Evolutionary conservation across 116 monocot species (phyloP), one percentile per base, ranked within the genome.

Genomic region (Trichopus zeylanicus): DNA sequence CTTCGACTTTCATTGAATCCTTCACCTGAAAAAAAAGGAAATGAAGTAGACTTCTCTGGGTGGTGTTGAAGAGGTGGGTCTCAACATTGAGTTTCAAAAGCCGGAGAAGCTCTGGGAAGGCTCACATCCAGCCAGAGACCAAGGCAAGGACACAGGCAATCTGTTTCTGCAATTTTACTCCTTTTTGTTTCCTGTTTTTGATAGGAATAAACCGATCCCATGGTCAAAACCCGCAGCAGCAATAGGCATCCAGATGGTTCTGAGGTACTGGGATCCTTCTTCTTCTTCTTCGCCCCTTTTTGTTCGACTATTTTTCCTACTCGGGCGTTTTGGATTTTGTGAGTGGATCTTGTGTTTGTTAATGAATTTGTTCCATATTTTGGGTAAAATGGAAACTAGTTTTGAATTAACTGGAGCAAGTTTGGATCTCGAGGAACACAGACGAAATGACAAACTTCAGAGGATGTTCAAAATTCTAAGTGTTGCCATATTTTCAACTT

Each of bases 41-140:
- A n/a, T n/a, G n/a, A n/a, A 42, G 42, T 16, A 13, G 42, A n/a
- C 42, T 42, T 42, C n/a, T n/a, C 13, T 42, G 13, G 13, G 0
- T 13, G 18, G 38, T 51, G n/a, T 73, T 79, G 73, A 70, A 48
- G 72, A 63, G 68, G 63, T 63, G 46, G 57, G 25, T 67, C 29
- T 55, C 72, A 6, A 29, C 24, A 34, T 56, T 72, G 15, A 53
- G 46, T 59, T 39, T 46, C 49, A 48, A 42, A 38, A 16, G 46
- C 11, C 23, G 12, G 24, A 66, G 15, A 51, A 53, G 30, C 47
- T 54, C 37, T 7, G 39, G 18, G 5, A 58, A 42, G 42, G 42
- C 42, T 16, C 12, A 18, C 42, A 16, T n/a, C 1, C 42, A 42
- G 13, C 42, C 42, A 18, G 42, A 42, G 42, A 15, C 42, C n/a